A percentile compares a stretch with the other conserved stretches of the same genome.
Conservation (phyloP, 345 rosid species). For the Linum lewisii region DNA sequence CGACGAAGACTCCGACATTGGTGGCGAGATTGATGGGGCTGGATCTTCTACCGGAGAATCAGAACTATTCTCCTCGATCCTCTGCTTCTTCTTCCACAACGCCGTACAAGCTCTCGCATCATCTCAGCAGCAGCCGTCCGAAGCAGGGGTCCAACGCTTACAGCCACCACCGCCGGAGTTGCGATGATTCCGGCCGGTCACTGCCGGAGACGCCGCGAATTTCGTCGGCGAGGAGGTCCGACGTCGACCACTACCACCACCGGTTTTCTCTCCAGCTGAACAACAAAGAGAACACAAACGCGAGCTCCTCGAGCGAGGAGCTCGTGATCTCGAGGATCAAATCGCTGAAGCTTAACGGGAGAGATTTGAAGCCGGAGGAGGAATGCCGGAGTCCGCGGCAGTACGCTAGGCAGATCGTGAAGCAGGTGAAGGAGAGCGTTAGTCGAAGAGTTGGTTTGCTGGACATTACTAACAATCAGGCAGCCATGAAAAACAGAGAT, state of each 20-base stretch:
- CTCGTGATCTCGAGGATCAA: not conserved
- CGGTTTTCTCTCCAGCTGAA: not conserved
- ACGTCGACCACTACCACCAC: slow-evolving; percentile 5
- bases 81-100: not conserved
- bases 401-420: slow-evolving; percentile 64
- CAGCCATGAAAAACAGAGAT: slow-evolving; percentile 31
- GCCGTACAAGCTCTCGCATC: not conserved
- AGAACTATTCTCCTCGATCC: not conserved
- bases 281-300: not conserved
- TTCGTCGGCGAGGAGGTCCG: slow-evolving; percentile 1
- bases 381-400: slow-evolving; percentile 41
- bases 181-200: not conserved
- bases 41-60: not conserved
- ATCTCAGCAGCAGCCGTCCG: not conserved
- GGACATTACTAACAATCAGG: slow-evolving; percentile 63
- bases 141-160: not conserved
- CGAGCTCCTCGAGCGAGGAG: not conserved
- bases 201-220: not conserved
- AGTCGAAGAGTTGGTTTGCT: slow-evolving; percentile 45
- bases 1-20: slow-evolving; percentile 3
- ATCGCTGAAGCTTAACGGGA: not conserved
- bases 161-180: not conserved
- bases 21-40: slow-evolving; percentile 3
- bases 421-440: slow-evolving; percentile 66
- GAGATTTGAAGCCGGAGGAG: slow-evolving; percentile 1